Evolutionary conservation across 148 eudicot genomes (phyloP).

Genomic region (Amaranthus hypochondriacus): DNA sequence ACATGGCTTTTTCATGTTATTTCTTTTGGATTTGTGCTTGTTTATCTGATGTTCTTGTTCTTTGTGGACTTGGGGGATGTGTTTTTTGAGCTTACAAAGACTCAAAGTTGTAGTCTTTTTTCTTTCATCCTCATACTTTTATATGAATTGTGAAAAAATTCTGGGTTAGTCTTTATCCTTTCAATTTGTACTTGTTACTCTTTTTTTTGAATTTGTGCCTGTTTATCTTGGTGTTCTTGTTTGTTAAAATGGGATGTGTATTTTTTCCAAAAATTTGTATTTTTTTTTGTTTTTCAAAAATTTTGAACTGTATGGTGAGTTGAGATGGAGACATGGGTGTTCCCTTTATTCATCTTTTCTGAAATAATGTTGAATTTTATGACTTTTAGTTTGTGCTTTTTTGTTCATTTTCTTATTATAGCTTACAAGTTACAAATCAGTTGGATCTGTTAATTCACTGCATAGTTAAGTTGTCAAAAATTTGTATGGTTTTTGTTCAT

Average conservation of each 20-base stretch:
- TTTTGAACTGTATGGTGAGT: too few relatives aligned
- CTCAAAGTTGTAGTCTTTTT: too few relatives aligned
- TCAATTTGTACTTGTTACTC: too few relatives aligned
- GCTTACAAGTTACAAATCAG: not conserved
- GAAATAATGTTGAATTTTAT: not conserved
- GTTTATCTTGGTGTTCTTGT: not conserved
- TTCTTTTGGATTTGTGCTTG: not conserved
- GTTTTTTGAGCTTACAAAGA: too few relatives aligned
- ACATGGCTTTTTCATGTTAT: too few relatives aligned
- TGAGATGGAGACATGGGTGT: not conserved
- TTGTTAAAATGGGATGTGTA: not conserved
- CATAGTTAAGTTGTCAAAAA: not conserved
- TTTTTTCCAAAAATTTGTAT: not conserved
- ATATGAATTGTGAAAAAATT: too few relatives aligned
- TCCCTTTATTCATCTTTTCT: not conserved
- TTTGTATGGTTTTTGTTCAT: too few relatives aligned
- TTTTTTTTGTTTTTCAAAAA: not conserved
- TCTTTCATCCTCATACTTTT: too few relatives aligned
- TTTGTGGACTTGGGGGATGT: too few relatives aligned
- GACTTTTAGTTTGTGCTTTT: not conserved
- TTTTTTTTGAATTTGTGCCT: conserved; percentile 2
- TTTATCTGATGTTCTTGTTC: not conserved
- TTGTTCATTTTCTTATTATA: not conserved
- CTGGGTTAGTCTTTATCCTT: too few relatives aligned
- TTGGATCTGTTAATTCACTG: conserved; percentile 13